These are phyloP conservation scores for Funneliformis mosseae DNA, from an alignment of 192 early-diverging fungal species.

Conservation along the genomic window DNA sequence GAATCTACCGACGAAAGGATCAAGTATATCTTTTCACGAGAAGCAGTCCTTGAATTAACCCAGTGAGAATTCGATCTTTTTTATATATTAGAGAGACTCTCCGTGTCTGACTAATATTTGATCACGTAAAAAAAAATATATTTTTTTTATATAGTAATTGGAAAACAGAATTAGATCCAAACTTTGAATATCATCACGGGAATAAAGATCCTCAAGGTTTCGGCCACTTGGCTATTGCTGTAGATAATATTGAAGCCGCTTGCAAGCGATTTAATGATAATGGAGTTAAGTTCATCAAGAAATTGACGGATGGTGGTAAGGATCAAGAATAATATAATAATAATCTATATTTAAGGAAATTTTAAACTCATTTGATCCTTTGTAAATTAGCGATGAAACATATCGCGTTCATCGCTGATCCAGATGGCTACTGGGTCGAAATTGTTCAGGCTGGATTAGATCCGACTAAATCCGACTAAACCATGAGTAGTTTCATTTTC, in stretches of 20 bases:
- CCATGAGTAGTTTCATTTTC: too few relatives aligned
- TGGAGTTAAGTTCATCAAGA: conserved; percentile 78
- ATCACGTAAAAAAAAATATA: background rate
- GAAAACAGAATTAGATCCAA: conserved; percentile 70
- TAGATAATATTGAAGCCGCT: conserved; percentile 77
- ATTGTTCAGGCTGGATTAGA: conserved; percentile 37
- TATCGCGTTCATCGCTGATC: conserved; percentile 84
- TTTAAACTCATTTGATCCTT: background rate
- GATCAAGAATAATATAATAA: background rate
- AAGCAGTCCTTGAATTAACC: conserved; percentile 81
- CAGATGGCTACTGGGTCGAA: conserved; percentile 86
- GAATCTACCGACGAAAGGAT: conserved; percentile 50
- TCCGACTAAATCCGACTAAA: background rate
- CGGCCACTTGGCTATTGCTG: conserved; percentile 80
- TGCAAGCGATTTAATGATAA: conserved; percentile 72
- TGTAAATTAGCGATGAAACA: conserved; percentile 62
- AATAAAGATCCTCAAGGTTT: conserved; percentile 78
- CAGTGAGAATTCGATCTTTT: conserved; percentile 55
- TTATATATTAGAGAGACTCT: background rate
- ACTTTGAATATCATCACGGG: conserved; percentile 68
- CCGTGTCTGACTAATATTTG: background rate
- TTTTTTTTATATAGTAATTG: conserved; percentile 61
- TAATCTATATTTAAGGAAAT: background rate
- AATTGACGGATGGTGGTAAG: conserved; percentile 59
- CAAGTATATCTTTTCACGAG: conserved; percentile 58